Conservation (phyloP, 176 grass and related monocot genomes). For the barley (Hordeum vulgare) region MorexV3_pseudomolecules_assembly NC_058521.1:588052912-588053411, state of each 20-base stretch:
- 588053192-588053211: constrained; percentile 29
- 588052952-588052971: constrained; percentile 12
- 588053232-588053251: constrained; percentile 14
- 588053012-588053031: constrained; percentile 39
- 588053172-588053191: constrained; percentile 17
- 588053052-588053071: constrained; percentile 31
- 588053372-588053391: constrained; percentile 12
- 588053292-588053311: constrained; percentile 14
- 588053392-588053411: constrained; percentile 5
- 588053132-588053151: constrained; percentile 16
- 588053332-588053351: constrained; percentile 8
- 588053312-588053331: constrained; percentile 18
- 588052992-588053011: constrained; percentile 44
- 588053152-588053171: not conserved
- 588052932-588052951: constrained; percentile 15
- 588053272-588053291: constrained; percentile 23
- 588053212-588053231: constrained; percentile 2
- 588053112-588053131: constrained; percentile 19
- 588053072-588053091: constrained; percentile 19
- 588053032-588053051: constrained; percentile 36
- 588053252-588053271: constrained; percentile 22
- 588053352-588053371: constrained; percentile 14
- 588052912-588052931: constrained; percentile 19
- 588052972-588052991: constrained; percentile 35
- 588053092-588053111: constrained; percentile 26